These are phyloP conservation scores for Metarhizium sp. DNA, from an alignment of 2,329 filamentous ascomycete species.

Conservation along the genomic window DNA sequence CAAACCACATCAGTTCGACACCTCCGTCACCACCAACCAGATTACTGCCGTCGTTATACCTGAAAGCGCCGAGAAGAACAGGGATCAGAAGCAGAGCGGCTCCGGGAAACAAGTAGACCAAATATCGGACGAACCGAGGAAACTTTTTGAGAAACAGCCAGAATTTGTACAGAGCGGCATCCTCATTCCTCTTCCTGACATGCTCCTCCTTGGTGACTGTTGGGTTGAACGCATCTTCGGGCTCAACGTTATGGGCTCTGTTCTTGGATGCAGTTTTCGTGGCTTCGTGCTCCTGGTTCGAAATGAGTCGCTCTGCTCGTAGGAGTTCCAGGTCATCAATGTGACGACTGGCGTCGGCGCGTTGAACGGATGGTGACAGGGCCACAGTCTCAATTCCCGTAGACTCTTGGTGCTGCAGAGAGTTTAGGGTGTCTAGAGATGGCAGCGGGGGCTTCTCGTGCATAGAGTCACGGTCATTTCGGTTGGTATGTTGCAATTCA, in stretches of 20 bases:
- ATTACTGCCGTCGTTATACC: conserved; percentile 25
- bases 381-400: conserved; percentile 11
- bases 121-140: conserved; percentile 38
- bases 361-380: conserved; percentile 17
- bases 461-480: conserved; percentile 7
- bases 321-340: conserved; percentile 41
- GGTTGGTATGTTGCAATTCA: background rate
- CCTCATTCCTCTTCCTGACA: conserved; percentile 20
- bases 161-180: conserved; percentile 28
- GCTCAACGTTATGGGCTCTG: conserved; percentile 24
- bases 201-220: conserved; percentile 15
- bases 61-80: conserved; percentile 33
- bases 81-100: conserved; percentile 36
- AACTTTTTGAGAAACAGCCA: conserved; percentile 39
- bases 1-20: conserved; percentile 79
- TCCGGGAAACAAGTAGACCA: conserved; percentile 38
- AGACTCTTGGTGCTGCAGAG: conserved; percentile 14
- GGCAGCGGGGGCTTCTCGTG: conserved; percentile 16
- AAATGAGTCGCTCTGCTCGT: conserved; percentile 36
- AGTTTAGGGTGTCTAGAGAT: conserved; percentile 21
- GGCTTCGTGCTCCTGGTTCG: conserved; percentile 30
- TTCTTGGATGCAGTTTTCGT: conserved; percentile 15
- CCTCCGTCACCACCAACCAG: conserved; percentile 59
- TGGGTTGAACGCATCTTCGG: conserved; percentile 38
- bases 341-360: conserved; percentile 28